Percentiles rank a stretch among this genome's conserved stretches.
These are phyloP conservation scores for Picea engelmannii DNA, from an alignment of 83 land plant genomes.

Conservation along the genomic window DNA sequence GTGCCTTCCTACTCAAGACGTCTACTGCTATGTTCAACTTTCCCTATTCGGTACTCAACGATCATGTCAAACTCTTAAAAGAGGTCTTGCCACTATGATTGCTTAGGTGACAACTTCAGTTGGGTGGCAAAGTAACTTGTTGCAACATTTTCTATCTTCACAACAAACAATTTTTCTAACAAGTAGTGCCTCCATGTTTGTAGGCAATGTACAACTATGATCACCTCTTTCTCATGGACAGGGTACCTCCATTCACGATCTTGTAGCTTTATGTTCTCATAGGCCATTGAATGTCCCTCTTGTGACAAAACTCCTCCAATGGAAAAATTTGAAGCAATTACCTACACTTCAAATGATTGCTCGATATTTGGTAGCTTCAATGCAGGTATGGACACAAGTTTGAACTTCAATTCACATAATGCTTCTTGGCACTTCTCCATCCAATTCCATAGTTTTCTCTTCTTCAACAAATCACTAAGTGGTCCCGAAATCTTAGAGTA, in stretches of 20 bases:
- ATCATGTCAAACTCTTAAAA: constrained; percentile 17
- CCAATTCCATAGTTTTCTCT: too few species aligned
- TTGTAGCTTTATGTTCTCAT: too few species aligned
- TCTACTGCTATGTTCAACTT: background rate
- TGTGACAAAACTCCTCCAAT: too few species aligned
- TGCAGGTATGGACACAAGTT: too few species aligned
- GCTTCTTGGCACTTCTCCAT: too few species aligned
- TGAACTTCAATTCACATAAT: too few species aligned
- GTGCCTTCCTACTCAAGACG: constrained; percentile 7
- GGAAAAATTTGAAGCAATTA: too few species aligned
- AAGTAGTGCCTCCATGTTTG: background rate
- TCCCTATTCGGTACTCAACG: constrained; percentile 10
- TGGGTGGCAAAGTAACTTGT: background rate
- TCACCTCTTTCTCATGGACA: background rate
- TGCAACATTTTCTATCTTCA: constrained; percentile 6
- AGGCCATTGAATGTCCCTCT: too few species aligned
- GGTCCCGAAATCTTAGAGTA: too few species aligned
- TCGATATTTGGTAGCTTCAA: too few species aligned
- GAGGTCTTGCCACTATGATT: constrained; percentile 19
- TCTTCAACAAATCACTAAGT: too few species aligned
- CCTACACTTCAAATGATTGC: too few species aligned
- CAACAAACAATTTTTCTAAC: background rate
- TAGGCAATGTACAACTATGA: background rate
- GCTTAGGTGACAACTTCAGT: constrained; percentile 12
- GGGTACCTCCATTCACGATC: background rate